Conservation (phyloP, 352 stramenopile genomes). For the Pythium volutum region DNA sequence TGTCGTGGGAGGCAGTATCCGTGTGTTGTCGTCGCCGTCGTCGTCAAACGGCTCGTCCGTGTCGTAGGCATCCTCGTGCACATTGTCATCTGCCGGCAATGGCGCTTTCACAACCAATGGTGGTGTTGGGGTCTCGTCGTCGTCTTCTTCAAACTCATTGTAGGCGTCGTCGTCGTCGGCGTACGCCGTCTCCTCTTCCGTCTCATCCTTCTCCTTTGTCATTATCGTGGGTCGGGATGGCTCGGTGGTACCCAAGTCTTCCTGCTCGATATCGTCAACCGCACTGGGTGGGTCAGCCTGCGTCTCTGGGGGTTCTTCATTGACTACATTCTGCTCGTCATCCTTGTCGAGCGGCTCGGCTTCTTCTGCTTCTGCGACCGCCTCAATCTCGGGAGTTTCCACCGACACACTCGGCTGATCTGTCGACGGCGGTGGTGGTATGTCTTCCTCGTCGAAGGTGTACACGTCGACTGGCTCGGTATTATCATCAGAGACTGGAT, state of each 20-base stretch:
- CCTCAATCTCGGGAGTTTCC: neutral
- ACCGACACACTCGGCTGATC: neutral
- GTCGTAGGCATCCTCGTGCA: conserved; percentile 37
- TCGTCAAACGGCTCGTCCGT: conserved; percentile 43
- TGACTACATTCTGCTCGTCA: conserved; percentile 19
- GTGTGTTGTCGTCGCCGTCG: conserved; percentile 26
- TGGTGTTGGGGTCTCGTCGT: neutral
- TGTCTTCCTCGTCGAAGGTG: conserved; percentile 15
- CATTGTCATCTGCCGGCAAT: conserved; percentile 17
- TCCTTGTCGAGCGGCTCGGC: conserved; percentile 18
- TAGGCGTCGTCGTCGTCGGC: conserved; percentile 36
- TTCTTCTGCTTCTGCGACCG: neutral
- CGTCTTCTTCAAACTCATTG: conserved; percentile 44
- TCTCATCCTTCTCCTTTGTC: conserved; percentile 10
- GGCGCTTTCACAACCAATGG: neutral
- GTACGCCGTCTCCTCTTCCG: conserved; percentile 2
- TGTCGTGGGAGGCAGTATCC: conserved; percentile 5
- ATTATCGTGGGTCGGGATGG: neutral
- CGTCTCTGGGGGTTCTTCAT: neutral
- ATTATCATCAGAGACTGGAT: too few species aligned
- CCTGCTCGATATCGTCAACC: conserved; percentile 14
- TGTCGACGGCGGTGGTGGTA: neutral
- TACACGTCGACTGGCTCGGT: conserved; percentile 9
- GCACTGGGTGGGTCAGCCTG: neutral
- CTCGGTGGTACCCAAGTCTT: conserved; percentile 20